Percentiles rank a stretch among this genome's conserved stretches.
phyloP scores from a whole-genome alignment of 2,329 filamentous ascomycete genomes.

The Talaromyces sp. region DNA sequence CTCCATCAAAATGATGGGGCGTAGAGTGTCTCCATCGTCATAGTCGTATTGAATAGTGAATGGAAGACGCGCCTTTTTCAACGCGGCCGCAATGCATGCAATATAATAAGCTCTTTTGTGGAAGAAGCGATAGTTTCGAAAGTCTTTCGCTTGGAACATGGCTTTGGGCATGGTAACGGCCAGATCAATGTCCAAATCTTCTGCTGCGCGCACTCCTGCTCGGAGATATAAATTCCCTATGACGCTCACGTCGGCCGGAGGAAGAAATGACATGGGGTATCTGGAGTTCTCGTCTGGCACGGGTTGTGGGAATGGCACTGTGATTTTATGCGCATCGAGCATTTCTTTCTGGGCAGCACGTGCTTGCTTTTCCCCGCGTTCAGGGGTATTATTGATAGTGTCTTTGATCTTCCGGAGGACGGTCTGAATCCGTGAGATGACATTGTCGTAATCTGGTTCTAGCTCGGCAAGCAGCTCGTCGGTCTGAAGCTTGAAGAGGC shows the following conservation, averaged over 20 bases:
- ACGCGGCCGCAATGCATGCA: conserved; percentile 68
- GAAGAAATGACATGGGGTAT: conserved; percentile 75
- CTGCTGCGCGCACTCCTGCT: conserved; percentile 61
- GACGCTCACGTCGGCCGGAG: conserved; percentile 75
- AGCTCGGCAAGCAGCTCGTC: conserved; percentile 59
- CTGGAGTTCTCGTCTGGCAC: conserved; percentile 69
- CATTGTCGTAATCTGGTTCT: conserved; percentile 55
- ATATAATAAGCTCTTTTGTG: conserved; percentile 92
- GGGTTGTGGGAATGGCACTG: conserved; percentile 82
- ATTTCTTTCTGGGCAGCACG: conserved; percentile 63
- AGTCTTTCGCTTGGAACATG: conserved; percentile 91
- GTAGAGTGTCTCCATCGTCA: conserved; percentile 69
- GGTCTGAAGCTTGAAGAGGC: conserved; percentile 63
- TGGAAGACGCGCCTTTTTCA: conserved; percentile 56
- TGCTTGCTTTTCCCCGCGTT: conserved; percentile 49
- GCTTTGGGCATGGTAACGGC: conserved; percentile 76
- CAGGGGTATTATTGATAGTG: conserved; percentile 54
- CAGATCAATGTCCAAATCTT: conserved; percentile 66
- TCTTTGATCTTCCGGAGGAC: conserved; percentile 52
- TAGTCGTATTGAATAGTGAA: conserved; percentile 61
- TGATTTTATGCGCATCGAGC: conserved; percentile 62
- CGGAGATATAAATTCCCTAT: conserved; percentile 80
- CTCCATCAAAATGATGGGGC: conserved; percentile 60
- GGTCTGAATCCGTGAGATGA: conserved; percentile 50
- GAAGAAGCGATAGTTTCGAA: conserved; percentile 86